Base-by-base conservation (phyloP, 2,329 filamentous ascomycete species). In the Didymosphaeria variabile region DNA sequence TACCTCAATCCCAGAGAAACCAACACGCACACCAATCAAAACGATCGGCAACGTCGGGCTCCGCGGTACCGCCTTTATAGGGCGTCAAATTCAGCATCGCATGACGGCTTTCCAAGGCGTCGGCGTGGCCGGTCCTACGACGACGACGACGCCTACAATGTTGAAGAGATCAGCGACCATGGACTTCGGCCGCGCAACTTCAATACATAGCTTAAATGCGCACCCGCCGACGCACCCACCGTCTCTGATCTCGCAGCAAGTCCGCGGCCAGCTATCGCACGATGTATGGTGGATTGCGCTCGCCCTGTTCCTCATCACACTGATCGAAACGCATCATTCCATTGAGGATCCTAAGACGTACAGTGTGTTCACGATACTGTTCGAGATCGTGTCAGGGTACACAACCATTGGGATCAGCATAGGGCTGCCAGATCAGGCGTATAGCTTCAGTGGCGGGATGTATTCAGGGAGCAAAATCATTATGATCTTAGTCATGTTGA, bases 201-300 rank as follows among this genome's bases (percentile, higher is more conserved):
- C 67, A 5, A 53, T 67, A 26, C 67, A 69, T 55, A 68, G 66
- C 1, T 62, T 69, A 12, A 50, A 59, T 21, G 54, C 58, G 21
- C 64, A 70, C 32, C 56, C 64, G 21, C 56, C 50, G 7, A 66
- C 64, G 19, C 53, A 46, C 12, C 66, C 67, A 4, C 67, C 67
- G 21, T 66, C 62, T 44, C 67, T 70, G 49, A 56, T 68, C 32
- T 68, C 60, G 9, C 67, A 70, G 36, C 67, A 70, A 57, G 59
- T 70, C 17, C 66, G 67, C 8, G 66, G 67, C 57, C 67, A 70
- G 49, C 65, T 70, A 29, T 66, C 62, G 7, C 65, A 68, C 60
- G 67, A 70, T 50, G 66, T 70, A 32, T 70, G 67, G 67, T 70
- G 65, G 64, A 67, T 70, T 23, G 64, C 66, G 5, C 56, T 70